Evolutionary conservation across 345 rosid genomes (phyloP), one percentile per base, ranked within the genome.

Genomic region (Hibiscus syriacus): DNA sequence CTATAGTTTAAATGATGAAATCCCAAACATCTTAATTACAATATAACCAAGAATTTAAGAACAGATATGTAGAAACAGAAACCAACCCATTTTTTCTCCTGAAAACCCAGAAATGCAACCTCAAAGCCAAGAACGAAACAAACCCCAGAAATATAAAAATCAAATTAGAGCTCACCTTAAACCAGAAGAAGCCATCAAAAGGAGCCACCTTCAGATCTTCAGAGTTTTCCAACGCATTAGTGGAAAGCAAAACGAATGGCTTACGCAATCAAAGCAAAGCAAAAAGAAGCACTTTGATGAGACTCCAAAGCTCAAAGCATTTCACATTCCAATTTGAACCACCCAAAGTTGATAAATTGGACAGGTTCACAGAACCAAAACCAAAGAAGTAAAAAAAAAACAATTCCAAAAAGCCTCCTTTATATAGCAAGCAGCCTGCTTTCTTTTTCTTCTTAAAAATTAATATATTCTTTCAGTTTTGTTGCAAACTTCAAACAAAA

Each of bases 191-290:
- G 52, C 32, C 68, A 50, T 50, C 8, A 50, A 8, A 50, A 50
- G 26, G 26, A 50, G 19, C 26, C 46, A 68, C 56, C 68, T 69
- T 68, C 73, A 78, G 90, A 84, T 85, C 90, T 78, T 76, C 55
- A 73, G 54, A 45, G 43, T 60, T n/a, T 46, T 46, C 50, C 6
- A 7, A 17, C 4, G 50, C 50, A 17, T 50, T 19, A 19, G 12
- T 17, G 12, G 26, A 50, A 50, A n/a, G n/a, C n/a, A n/a, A n/a
- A 50, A 50, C 19, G 55, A 50, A 50, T 7, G 55, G 23, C 25
- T 50, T 50, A 50, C 1, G 55, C 55, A 50, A 50, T 50, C 26
- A 50, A 20, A 19, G 72, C 79, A 73, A 43, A 26, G 16, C 45
- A 70, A 71, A 50, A 11, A 17, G 22, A 45, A 17, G 25, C 23